Conservation (phyloP, 805 yeast species). For the Yarrowia bubula region DNA sequence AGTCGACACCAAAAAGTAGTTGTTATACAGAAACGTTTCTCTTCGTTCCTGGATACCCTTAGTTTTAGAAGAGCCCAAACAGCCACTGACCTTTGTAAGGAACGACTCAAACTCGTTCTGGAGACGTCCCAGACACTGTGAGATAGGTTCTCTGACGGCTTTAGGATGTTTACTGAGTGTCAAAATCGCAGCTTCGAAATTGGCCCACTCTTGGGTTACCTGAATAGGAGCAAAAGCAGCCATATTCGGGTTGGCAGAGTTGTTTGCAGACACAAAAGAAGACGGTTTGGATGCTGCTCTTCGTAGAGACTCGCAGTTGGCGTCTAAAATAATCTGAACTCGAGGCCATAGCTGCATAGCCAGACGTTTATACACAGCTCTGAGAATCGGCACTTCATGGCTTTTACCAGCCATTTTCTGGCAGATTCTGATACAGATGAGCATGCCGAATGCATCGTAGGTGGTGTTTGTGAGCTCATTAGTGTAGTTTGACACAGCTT, state of each 20-base stretch:
- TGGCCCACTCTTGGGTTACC: constrained; percentile 77
- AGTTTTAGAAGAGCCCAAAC: constrained; percentile 34
- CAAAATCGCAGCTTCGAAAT: constrained; percentile 66
- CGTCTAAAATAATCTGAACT: constrained; percentile 72
- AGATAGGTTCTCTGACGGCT: constrained; percentile 62
- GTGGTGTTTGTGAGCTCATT: constrained; percentile 40
- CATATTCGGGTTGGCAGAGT: constrained; percentile 44
- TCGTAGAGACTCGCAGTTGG: constrained; percentile 70
- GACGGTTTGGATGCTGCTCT: constrained; percentile 46
- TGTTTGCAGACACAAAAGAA: constrained; percentile 31
- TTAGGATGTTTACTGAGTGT: constrained; percentile 47
- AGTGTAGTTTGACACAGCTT: constrained; percentile 50
- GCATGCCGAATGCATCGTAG: constrained; percentile 74
- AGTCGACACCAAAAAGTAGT: constrained; percentile 62
- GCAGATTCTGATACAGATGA: constrained; percentile 69
- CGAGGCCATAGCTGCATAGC: constrained; percentile 80
- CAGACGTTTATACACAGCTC: constrained; percentile 65
- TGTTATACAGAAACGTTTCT: constrained; percentile 72
- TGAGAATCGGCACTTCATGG: constrained; percentile 69
- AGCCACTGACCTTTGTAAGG: constrained; percentile 63
- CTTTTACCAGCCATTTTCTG: constrained; percentile 64
- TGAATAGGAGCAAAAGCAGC: constrained; percentile 42
- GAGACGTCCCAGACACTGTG: constrained; percentile 63
- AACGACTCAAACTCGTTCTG: constrained; percentile 77
- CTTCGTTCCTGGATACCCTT: constrained; percentile 38